Base-by-base conservation (phyloP, 225 moss, liverwort and hornwort species). In the Sphagnum tenellum region DNA sequence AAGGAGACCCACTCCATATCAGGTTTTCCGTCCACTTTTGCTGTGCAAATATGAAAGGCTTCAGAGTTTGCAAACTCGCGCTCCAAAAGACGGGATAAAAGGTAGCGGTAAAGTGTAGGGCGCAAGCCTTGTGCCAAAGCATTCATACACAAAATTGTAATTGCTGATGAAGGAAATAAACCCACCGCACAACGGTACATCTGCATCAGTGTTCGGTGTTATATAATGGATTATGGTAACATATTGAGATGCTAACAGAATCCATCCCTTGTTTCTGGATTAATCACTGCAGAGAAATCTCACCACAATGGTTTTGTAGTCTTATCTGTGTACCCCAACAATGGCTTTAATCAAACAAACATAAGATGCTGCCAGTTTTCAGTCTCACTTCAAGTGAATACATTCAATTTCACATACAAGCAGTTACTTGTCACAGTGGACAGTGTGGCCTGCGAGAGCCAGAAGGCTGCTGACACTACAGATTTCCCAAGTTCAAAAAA, bases 41-140 rank as follows among this genome's bases (percentile, higher is more conserved):
- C 80, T 4, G 86, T 90, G 57, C 82, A 69, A 66, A 89, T 72
- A 70, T 64, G 76, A n/a, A 88, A 69, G 63, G 87, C 88, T 67
- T 88, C 82, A 12, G 75, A 73, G 56, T 76, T 66, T 57, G 87
- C 74, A 72, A 81, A 90, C 61, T 98, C 89, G 69, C 89, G 83
- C 70, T 90, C 93, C 49, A 98, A 82, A 66, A 93, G 78, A 46
- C 92, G 90, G 52, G 89, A 89, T 57, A 93, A 72, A 50, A 98
- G 66, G 69, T 93, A 90, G 44, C 89, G 87, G 63, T 90, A 79
- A 45, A 93, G 80, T 51, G 85, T 80, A 74, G 98, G 98, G 69
- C 93, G 98, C 67, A 98, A 89, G 61, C 93, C 90, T 75, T 98
- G 85, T 50, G 93, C 87, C 65, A 93, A 81, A 49, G 98, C 90